Percentiles rank a stretch among this genome's conserved stretches.
These are phyloP conservation scores for Talaromyces sp. DNA, from an alignment of 2,329 filamentous ascomycete genomes.

Conservation along the genomic window DNA sequence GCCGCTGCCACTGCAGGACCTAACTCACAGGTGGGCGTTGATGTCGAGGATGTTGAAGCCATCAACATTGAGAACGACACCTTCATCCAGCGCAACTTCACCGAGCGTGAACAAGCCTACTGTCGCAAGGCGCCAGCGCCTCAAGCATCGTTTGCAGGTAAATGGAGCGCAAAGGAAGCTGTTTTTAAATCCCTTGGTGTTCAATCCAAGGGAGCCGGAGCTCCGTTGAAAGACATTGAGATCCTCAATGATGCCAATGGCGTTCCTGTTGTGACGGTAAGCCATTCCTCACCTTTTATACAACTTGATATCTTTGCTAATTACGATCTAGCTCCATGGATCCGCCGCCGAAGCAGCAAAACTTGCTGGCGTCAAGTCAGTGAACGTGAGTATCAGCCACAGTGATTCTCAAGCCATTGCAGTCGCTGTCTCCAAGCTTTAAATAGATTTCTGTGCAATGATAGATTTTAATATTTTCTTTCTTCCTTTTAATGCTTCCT, in stretches of 20 bases:
- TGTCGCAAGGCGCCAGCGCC: slow-evolving; percentile 74
- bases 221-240: slow-evolving; percentile 90
- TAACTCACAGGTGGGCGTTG: slow-evolving; percentile 81
- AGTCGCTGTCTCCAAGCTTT: slow-evolving; percentile 76
- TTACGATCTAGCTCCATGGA: slow-evolving; percentile 67
- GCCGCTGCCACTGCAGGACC: slow-evolving; percentile 58
- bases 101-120: slow-evolving; percentile 74
- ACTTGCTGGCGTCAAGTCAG: slow-evolving; percentile 77
- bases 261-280: slow-evolving; percentile 78
- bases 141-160: slow-evolving; percentile 85
- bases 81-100: slow-evolving; percentile 94
- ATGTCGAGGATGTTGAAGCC: slow-evolving; percentile 81
- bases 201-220: slow-evolving; percentile 77
- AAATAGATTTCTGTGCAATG: background rate
- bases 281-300: slow-evolving; percentile 31
- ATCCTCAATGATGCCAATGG: slow-evolving; percentile 75
- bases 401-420: slow-evolving; percentile 91
- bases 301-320: background rate
- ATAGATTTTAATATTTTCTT: slow-evolving; percentile 1
- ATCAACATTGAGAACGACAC: slow-evolving; percentile 93
- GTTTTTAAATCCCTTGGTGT: slow-evolving; percentile 97
- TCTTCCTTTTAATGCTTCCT: slow-evolving; percentile 4
- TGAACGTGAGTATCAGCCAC: slow-evolving; percentile 93
- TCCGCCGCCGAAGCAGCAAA: slow-evolving; percentile 78
- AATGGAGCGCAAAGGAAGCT: slow-evolving; percentile 96